These are phyloP conservation scores for Colletotrichum destructivum DNA, from an alignment of 2,329 filamentous ascomycete genomes.

Conservation along the genomic window DNA sequence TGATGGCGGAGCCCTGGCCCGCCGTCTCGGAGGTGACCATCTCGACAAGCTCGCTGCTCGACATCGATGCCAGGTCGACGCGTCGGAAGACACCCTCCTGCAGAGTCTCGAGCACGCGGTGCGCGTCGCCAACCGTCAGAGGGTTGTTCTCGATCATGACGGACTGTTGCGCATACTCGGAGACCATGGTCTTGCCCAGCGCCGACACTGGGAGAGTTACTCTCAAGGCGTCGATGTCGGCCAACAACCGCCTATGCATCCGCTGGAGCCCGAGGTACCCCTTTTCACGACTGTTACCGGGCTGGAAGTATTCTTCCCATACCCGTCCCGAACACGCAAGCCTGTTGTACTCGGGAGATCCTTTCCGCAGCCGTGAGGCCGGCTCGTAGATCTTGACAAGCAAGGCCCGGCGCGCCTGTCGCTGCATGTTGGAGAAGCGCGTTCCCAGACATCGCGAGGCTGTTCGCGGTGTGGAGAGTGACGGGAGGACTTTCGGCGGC, in stretches of 20 bases:
- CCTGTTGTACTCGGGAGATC: slow-evolving; percentile 41
- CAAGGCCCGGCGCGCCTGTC: slow-evolving; percentile 19
- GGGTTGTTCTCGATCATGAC: slow-evolving; percentile 45
- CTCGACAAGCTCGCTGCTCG: slow-evolving; percentile 22
- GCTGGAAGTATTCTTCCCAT: slow-evolving; percentile 46
- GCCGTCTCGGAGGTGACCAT: not conserved
- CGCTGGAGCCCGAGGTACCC: slow-evolving; percentile 23
- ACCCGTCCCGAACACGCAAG: slow-evolving; percentile 44
- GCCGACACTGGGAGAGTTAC: slow-evolving; percentile 13
- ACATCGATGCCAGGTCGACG: slow-evolving; percentile 16
- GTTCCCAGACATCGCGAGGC: not conserved
- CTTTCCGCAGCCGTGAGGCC: slow-evolving; percentile 23
- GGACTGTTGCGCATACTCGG: slow-evolving; percentile 45
- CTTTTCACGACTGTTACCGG: slow-evolving; percentile 29
- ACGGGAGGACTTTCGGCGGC: not conserved
- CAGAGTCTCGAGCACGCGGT: slow-evolving; percentile 38
- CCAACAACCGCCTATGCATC: slow-evolving; percentile 9
- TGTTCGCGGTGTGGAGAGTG: not conserved
- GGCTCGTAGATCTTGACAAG: slow-evolving; percentile 35
- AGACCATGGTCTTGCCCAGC: slow-evolving; percentile 36
- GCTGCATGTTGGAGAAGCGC: slow-evolving; percentile 6
- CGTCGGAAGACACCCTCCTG: slow-evolving; percentile 1
- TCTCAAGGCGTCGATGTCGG: slow-evolving; percentile 35
- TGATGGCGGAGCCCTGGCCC: not conserved
- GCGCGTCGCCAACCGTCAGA: slow-evolving; percentile 32